These are phyloP conservation scores for Talaromyces atroroseus DNA, from an alignment of 2,329 filamentous ascomycete genomes.

Conservation along the genomic window DNA sequence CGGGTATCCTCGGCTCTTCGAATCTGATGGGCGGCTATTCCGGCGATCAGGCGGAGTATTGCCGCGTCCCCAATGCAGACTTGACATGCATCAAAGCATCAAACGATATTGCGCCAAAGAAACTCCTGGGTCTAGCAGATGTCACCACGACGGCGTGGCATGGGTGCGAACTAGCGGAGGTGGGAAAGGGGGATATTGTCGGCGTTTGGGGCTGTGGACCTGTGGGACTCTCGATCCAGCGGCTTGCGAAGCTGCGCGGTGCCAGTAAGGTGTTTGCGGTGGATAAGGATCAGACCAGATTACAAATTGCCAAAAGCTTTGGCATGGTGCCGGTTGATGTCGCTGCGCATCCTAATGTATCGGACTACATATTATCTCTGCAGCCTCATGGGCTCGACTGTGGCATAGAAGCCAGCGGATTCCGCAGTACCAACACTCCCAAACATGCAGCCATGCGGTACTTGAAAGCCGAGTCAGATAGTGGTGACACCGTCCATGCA, in stretches of 20 bases:
- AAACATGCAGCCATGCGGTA: slow-evolving; percentile 21
- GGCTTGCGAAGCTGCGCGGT: slow-evolving; percentile 24
- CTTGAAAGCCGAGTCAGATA: slow-evolving; percentile 22
- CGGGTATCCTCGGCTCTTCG: slow-evolving; percentile 30
- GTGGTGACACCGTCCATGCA: slow-evolving; percentile 23
- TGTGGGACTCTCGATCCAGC: slow-evolving; percentile 26
- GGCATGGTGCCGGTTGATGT: slow-evolving; percentile 27
- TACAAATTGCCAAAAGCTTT: slow-evolving; percentile 24
- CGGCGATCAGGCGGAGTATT: slow-evolving; percentile 33
- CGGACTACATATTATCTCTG: slow-evolving; percentile 25
- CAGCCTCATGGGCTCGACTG: slow-evolving; percentile 27
- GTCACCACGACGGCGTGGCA: slow-evolving; percentile 31
- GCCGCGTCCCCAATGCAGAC: slow-evolving; percentile 31
- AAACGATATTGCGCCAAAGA: slow-evolving; percentile 21
- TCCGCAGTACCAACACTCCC: slow-evolving; percentile 20
- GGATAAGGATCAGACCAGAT: slow-evolving; percentile 26
- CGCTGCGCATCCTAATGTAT: slow-evolving; percentile 20
- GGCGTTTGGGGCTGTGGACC: slow-evolving; percentile 31
- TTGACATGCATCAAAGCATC: slow-evolving; percentile 26
- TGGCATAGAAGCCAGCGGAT: slow-evolving; percentile 27
- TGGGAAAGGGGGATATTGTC: slow-evolving; percentile 25
- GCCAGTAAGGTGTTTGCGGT: slow-evolving; percentile 29
- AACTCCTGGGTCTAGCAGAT: slow-evolving; percentile 27
- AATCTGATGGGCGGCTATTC: slow-evolving; percentile 30
- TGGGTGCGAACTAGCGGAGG: slow-evolving; percentile 27